Conservation (phyloP, 106 monocot genomes). For the Vanilla planifolia region DNA sequence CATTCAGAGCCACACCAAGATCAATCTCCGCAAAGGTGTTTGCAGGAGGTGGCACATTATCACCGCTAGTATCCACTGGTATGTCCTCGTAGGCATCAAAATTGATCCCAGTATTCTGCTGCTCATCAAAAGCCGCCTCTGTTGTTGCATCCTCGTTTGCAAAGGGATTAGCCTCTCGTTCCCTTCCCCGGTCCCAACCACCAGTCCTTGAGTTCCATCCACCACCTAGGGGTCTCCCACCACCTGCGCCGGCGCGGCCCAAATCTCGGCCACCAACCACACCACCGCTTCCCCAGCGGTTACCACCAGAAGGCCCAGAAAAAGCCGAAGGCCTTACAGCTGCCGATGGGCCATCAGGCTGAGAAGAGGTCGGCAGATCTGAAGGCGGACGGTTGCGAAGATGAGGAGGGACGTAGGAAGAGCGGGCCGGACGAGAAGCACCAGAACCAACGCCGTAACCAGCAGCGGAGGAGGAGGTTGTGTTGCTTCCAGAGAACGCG, state of each 20-base stretch:
- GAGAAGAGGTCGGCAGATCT: constrained; percentile 3
- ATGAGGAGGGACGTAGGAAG: constrained; percentile 44
- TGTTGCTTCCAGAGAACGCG: not conserved
- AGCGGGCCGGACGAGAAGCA: not conserved
- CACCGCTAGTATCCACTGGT: constrained; percentile 61
- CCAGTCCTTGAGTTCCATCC: constrained; percentile 38
- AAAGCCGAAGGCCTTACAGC: not conserved
- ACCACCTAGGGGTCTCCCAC: constrained; percentile 17
- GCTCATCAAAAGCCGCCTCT: constrained; percentile 13
- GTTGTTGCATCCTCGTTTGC: constrained; percentile 25
- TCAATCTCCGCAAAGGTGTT: constrained; percentile 77
- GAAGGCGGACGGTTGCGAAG: constrained; percentile 25
- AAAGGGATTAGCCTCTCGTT: constrained; percentile 47
- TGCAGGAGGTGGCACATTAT: constrained; percentile 48
- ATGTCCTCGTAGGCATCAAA: constrained; percentile 83
- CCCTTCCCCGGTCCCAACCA: constrained; percentile 43
- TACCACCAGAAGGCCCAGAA: constrained; percentile 15
- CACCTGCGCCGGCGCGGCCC: constrained; percentile 10
- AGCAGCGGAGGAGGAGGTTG: constrained; percentile 8
- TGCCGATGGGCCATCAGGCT: not conserved
- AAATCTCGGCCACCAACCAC: constrained; percentile 8
- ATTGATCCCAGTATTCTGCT: constrained; percentile 60
- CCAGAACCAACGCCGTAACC: constrained; percentile 5
- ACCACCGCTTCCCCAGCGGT: constrained; percentile 25
- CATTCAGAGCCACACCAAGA: constrained; percentile 59